phyloP scores from a whole-genome alignment of 1,284 basidiomycete genomes.

The Cystobasidium slooffiae region DNA sequence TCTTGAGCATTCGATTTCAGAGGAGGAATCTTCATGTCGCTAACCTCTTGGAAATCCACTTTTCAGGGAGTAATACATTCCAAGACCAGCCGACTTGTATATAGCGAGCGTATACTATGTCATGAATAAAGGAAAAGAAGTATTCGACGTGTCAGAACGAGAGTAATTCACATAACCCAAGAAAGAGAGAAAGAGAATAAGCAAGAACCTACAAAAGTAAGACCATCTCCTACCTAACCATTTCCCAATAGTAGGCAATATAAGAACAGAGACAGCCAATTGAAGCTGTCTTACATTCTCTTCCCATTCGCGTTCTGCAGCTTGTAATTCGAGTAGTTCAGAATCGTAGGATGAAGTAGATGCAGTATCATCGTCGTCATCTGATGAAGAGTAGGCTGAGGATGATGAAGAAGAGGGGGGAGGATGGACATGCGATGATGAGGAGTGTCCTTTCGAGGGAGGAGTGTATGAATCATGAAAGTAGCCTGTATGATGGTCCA shows the following conservation, averaged over 20 bases:
- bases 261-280: constrained; percentile 39
- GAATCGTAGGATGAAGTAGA: constrained; percentile 14
- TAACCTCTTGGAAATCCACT: constrained; percentile 2
- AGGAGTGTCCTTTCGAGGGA: no score
- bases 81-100: constrained; percentile 39
- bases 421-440: no score
- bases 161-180: neutral
- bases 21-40: neutral
- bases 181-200: neutral
- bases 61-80: constrained; percentile 31
- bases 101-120: constrained; percentile 38
- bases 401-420: constrained; percentile 15
- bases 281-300: constrained; percentile 40
- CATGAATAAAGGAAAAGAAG: neutral
- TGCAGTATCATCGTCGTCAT: neutral
- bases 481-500: constrained; percentile 1
- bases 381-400: constrained; percentile 5
- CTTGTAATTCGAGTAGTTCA: constrained; percentile 20
- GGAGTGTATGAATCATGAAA: neutral
- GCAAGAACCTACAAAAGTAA: constrained; percentile 22
- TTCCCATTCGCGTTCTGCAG: constrained; percentile 39
- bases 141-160: neutral
- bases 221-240: constrained; percentile 41
- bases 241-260: constrained; percentile 38
- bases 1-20: neutral